Evolutionary conservation across 108 stramenopile genomes (phyloP).

Genomic region (Cyclotella baltica): DNA sequence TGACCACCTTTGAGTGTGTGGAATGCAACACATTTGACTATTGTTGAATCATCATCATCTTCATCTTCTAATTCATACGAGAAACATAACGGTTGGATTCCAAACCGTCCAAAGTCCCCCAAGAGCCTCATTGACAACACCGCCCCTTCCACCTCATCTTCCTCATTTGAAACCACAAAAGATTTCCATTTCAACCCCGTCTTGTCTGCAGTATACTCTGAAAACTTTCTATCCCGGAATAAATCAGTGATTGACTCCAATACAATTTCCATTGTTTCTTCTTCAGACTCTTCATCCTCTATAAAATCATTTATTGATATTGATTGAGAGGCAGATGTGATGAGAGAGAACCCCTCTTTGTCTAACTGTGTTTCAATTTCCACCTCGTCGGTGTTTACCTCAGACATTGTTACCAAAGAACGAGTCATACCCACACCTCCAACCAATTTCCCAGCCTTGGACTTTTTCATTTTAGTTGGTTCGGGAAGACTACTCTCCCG

Average conservation of each 20-base stretch:
- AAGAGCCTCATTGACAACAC: constrained; percentile 63
- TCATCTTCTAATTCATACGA: constrained; percentile 49
- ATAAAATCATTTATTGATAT: constrained; percentile 19
- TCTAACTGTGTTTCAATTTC: constrained; percentile 25
- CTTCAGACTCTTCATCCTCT: constrained; percentile 17
- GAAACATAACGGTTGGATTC: constrained; percentile 59
- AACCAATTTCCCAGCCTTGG: constrained; percentile 24
- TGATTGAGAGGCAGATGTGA: constrained; percentile 36
- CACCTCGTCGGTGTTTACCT: constrained; percentile 25
- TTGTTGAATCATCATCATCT: constrained; percentile 26
- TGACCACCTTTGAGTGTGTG: constrained; percentile 71
- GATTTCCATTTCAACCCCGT: constrained; percentile 43
- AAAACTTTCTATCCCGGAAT: constrained; percentile 61
- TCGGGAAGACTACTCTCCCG: constrained; percentile 43
- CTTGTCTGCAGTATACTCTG: constrained; percentile 65
- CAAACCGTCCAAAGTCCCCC: constrained; percentile 74
- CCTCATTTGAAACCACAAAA: constrained; percentile 33
- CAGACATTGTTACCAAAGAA: constrained; percentile 34
- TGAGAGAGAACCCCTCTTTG: constrained; percentile 27
- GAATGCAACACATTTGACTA: constrained; percentile 46
- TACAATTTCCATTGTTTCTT: constrained; percentile 42
- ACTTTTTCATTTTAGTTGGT: constrained; percentile 18
- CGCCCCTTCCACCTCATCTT: constrained; percentile 44
- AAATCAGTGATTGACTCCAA: constrained; percentile 54
- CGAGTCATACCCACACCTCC: constrained; percentile 63